phyloP scores from a whole-genome alignment of 371 early-diverging fungal species.

The Mortierella sp. region DNA sequence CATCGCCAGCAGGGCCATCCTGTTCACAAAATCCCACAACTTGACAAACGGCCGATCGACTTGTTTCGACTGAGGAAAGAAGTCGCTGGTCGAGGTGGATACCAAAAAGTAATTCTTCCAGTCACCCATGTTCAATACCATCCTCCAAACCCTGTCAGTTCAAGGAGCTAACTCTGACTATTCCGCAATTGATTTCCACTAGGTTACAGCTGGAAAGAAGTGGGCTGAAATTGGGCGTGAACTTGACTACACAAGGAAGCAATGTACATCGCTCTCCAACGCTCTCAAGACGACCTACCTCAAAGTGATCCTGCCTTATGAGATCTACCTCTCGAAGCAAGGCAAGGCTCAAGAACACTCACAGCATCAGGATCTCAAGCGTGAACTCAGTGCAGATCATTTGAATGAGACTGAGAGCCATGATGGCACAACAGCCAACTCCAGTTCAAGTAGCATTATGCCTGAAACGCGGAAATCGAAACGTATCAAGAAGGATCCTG shows the following conservation, averaged over 20 bases:
- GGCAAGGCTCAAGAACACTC: conserved; percentile 15
- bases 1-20: conserved; percentile 84
- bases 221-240: conserved; percentile 93
- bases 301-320: conserved; percentile 88
- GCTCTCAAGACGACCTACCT: conserved; percentile 81
- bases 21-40: conserved; percentile 79
- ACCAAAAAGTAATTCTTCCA: conserved; percentile 71
- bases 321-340: conserved; percentile 72
- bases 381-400: conserved; percentile 15
- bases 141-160: neutral
- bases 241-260: conserved; percentile 80
- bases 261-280: conserved; percentile 85
- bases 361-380: conserved; percentile 12
- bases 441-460: conserved; percentile 1
- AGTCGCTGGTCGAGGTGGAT: conserved; percentile 85
- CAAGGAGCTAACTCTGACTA: conserved; percentile 4
- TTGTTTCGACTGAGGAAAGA: conserved; percentile 85
- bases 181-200: conserved; percentile 1
- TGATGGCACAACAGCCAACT: neutral
- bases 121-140: too few species aligned
- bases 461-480: conserved; percentile 43
- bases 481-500: conserved; percentile 51
- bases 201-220: conserved; percentile 82
- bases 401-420: conserved; percentile 8
- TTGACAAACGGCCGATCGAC: conserved; percentile 89